A percentile compares a stretch with the other conserved stretches of the same genome.
These are phyloP conservation scores for Graphiopsis chlorocephala DNA, from an alignment of 2,329 filamentous ascomycete genomes.

Conservation along the genomic window DNA sequence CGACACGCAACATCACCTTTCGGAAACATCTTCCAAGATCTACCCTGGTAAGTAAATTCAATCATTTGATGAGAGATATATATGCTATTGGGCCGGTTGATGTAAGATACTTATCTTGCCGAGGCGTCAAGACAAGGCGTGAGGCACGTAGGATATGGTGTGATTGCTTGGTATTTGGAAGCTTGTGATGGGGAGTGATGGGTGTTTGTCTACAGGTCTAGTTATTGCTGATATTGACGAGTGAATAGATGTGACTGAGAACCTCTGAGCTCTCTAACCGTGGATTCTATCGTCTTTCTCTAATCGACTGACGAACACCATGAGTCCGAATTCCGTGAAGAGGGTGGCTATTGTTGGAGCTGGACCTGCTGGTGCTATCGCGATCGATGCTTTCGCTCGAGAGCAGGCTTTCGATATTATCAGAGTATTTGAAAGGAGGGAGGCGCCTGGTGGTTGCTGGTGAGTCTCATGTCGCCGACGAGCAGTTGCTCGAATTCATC, in stretches of 20 bases:
- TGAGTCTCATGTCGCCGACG: conserved; percentile 30
- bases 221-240: background rate
- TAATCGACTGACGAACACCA: background rate
- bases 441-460: conserved; percentile 61
- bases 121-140: background rate
- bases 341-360: conserved; percentile 60
- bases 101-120: too few species aligned
- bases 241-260: too few species aligned
- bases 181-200: background rate
- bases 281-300: background rate
- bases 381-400: conserved; percentile 58
- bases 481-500: background rate
- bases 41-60: background rate
- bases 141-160: background rate
- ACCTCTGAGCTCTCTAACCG: background rate
- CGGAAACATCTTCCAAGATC: background rate
- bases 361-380: conserved; percentile 59
- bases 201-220: background rate
- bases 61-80: background rate
- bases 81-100: background rate
- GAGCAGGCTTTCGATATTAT: conserved; percentile 56
- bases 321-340: conserved; percentile 9
- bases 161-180: background rate
- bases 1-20: background rate
- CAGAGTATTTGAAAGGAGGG: conserved; percentile 59